These are phyloP conservation scores for Piper betle DNA, from an alignment of 164 flowering plant genomes.

Conservation along the genomic window DNA sequence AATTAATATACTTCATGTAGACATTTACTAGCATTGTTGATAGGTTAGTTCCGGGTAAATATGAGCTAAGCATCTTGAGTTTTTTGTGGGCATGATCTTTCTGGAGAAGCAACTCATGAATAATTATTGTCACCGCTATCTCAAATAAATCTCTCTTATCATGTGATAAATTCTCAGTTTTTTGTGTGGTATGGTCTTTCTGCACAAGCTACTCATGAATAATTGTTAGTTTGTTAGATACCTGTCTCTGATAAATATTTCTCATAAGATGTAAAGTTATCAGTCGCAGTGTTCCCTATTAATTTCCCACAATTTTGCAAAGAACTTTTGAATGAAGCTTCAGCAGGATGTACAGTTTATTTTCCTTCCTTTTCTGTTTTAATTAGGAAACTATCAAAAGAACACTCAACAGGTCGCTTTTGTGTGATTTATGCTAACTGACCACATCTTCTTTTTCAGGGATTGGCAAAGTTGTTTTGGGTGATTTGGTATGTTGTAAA, in stretches of 20 bases:
- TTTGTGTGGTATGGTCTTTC: not conserved
- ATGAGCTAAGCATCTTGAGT: not conserved
- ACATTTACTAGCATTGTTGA: too few species aligned
- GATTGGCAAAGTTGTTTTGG: conserved; percentile 45
- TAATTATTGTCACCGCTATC: not conserved
- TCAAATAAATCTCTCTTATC: too few species aligned
- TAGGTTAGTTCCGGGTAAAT: not conserved
- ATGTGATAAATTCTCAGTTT: too few species aligned
- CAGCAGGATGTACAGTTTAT: not conserved
- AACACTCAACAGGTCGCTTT: not conserved
- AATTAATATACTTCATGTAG: too few species aligned
- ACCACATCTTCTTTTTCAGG: conserved; percentile 30
- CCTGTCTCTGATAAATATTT: not conserved
- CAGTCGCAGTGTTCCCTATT: not conserved
- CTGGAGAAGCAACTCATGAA: not conserved
- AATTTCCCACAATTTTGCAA: not conserved
- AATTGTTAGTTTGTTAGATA: too few species aligned
- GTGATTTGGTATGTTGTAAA: conserved; percentile 74
- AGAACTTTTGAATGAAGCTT: not conserved
- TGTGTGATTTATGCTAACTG: too few species aligned
- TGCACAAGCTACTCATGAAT: not conserved
- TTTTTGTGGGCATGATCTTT: not conserved
- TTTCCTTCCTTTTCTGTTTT: not conserved
- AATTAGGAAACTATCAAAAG: not conserved
- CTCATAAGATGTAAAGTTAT: not conserved